Conservation (phyloP, 352 stramenopile genomes). For the Thraustotheca clavata region DNA sequence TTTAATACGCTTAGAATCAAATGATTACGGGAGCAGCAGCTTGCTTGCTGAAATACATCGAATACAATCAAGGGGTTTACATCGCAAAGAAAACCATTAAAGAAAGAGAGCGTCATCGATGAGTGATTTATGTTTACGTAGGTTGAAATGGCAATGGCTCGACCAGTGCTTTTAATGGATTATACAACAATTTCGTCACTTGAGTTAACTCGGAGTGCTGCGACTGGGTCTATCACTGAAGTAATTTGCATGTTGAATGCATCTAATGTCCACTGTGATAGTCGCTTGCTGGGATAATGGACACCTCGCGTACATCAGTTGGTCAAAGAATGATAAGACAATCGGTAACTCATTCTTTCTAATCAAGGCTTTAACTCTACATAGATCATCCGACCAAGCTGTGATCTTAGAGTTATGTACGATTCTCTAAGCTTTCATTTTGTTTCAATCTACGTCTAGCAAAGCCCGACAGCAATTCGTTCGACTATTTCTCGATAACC, state of each 20-base stretch:
- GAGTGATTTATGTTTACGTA: constrained; percentile 19
- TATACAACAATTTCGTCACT: constrained; percentile 66
- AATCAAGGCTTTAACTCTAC: neutral
- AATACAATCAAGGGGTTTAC: constrained; percentile 80
- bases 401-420: constrained; percentile 77
- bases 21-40: constrained; percentile 71
- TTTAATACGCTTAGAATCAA: constrained; percentile 47
- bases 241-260: constrained; percentile 24
- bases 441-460: constrained; percentile 24
- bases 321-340: constrained; percentile 68
- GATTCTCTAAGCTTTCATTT: neutral
- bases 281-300: constrained; percentile 69
- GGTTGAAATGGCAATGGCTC: constrained; percentile 67
- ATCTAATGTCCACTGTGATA: constrained; percentile 19
- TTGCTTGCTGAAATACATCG: constrained; percentile 78
- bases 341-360: constrained; percentile 34
- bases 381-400: constrained; percentile 69
- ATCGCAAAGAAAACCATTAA: constrained; percentile 78
- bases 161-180: constrained; percentile 70
- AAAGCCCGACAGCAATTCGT: constrained; percentile 63
- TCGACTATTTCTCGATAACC: constrained; percentile 63
- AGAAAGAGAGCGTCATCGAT: constrained; percentile 26
- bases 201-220: constrained; percentile 53
- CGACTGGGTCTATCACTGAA: constrained; percentile 43
- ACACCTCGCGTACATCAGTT: constrained; percentile 66